These are phyloP conservation scores for Dendrothele bispora DNA, from an alignment of 768 basidiomycete species.

Conservation along the genomic window DNA sequence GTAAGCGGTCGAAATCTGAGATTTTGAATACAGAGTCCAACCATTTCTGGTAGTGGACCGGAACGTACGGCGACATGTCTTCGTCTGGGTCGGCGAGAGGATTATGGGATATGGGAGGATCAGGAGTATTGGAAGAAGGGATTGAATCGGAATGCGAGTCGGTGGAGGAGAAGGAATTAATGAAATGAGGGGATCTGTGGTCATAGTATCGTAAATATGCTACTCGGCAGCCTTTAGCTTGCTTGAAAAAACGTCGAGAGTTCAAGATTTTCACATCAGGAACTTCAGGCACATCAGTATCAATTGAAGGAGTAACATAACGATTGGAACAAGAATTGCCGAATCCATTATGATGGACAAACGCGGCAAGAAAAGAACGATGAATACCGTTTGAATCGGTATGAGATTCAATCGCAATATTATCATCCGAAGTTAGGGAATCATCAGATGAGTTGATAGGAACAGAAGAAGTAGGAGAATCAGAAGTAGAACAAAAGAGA, in stretches of 20 bases:
- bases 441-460: background rate
- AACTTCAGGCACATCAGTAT: background rate
- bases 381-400: background rate
- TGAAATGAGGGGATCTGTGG: background rate
- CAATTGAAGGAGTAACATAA: background rate
- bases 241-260: background rate
- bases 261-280: background rate
- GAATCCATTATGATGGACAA: background rate
- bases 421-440: background rate
- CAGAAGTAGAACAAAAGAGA: background rate
- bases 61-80: no score
- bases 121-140: no score
- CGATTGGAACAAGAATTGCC: background rate
- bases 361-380: background rate
- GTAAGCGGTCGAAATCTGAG: conserved; percentile 21
- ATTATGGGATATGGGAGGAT: no score
- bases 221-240: background rate
- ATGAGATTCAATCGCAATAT: no score
- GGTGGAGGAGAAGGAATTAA: background rate
- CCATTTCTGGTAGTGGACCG: conserved; percentile 26
- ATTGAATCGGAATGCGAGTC: no score
- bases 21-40: conserved; percentile 24
- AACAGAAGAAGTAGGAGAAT: background rate
- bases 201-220: background rate
- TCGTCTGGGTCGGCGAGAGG: no score